Base-by-base conservation (phyloP, 768 basidiomycete species). In the Boletus reticuloceps region DNA sequence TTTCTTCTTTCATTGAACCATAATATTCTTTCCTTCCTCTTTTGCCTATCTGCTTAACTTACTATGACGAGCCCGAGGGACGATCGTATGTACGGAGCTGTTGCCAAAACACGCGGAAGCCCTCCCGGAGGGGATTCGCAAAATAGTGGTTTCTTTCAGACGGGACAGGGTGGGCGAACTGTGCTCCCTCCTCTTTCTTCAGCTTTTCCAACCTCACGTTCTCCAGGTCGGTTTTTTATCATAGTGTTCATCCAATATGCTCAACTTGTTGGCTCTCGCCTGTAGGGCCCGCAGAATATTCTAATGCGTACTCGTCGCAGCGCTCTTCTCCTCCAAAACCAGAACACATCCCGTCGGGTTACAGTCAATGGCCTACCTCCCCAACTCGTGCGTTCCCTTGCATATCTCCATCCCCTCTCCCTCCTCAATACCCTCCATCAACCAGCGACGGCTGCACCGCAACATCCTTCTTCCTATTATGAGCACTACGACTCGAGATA, bases 121-220 rank as follows among this genome's bases (percentile, higher is more conserved):
- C 82, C 86, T 70, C 83, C 85, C 64, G 81, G 79, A 74, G 83
- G 83, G 63, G 73, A 74, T 73, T 70, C 81, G 71, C 83, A 84
- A 75, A 76, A 72, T 71, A 77, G 78, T 74, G 77, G 72, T 76
- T 86, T 85, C 80, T 83, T 87, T 78, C 81, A 82, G 77, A 79
- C 82, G 75, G 83, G 85, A 80, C 88, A 89, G 84, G 88, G 88
- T 89, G 87, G 87, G 88, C 85, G 88, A 84, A 83, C 85, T 79
- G 82, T 88, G 79, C 84, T 89, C 74, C 88, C 88, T 85, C 84
- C 88, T 84, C 78, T 89, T 82, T 81, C 83, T 83, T 79, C 85
- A 75, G 82, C 83, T 68, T 86, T 88, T 86, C 86, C 86, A 87
- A 84, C 83, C 85, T 89, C 84, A 86, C 86, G 80, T 84, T 87